Evolutionary conservation across 164 flowering plant species (phyloP), one percentile per base, ranked within the genome.

Genomic region (Dillenia turbinata): DNA sequence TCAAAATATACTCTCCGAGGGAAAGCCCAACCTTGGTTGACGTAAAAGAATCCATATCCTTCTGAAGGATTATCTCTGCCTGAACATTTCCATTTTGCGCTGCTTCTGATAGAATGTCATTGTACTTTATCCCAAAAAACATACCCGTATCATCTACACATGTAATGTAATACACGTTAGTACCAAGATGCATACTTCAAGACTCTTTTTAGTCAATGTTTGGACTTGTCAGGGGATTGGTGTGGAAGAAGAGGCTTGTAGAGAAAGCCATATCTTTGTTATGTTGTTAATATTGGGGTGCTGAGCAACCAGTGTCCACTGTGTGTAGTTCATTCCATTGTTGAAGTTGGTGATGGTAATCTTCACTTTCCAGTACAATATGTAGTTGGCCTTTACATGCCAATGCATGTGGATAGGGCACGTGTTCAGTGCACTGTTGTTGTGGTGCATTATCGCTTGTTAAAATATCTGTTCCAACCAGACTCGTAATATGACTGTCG

Each of bases 111-210:
- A 88, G 52, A 46, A 88, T 68, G 60, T 88, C 97, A 66, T 87
- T 91, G 78, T 70, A 88, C 48, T 87, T 91, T 82, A 79, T 89
- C 56, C 93, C 96, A 50, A 79, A 87, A 54, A 88, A 85, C 96
- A 87, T 88, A 10, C 87, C 97, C 0, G 91, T 91, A 61, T 91
- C 97, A 76, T 89, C 92, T 91, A 89, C 84, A 76, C 12, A 53
- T 19, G 49, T 24, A 46, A 13, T 63, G 59, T 40, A 53, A 22
- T 24, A 24, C 33, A 8, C 26, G 8, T 12, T 24, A 2, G 12
- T 22, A 19, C 24, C 15, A 17, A 50, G 44, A 10, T 13, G 22
- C 17, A 24, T 3, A 24, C 26, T 24, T 9, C 52, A 46, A 4
- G 14, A 60, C n/a, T n/a, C 53, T 57, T 24, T 24, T 24, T 24